phyloP scores from a whole-genome alignment of 78 protist genomes.

The slime mould (Dictyostelium discoideum) region dicty_2.7 NC_007088.5:3233001-3233500 shows the following conservation, averaged over 20 bases:
- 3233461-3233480: constrained; percentile 71
- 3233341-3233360: constrained; percentile 58
- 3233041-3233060: constrained; percentile 7
- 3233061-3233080: neutral
- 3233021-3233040: constrained; percentile 51
- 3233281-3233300: constrained; percentile 7
- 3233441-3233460: constrained; percentile 44
- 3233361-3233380: neutral
- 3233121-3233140: neutral
- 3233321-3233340: constrained; percentile 54
- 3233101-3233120: neutral
- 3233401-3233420: constrained; percentile 46
- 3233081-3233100: constrained; percentile 20
- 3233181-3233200: neutral
- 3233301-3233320: constrained; percentile 22
- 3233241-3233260: constrained; percentile 54
- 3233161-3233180: constrained; percentile 1
- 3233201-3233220: neutral
- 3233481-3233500: constrained; percentile 42
- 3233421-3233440: constrained; percentile 47
- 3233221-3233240: constrained; percentile 53
- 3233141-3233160: neutral
- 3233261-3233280: constrained; percentile 26
- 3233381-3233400: constrained; percentile 6
- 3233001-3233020: constrained; percentile 32